Percentiles rank a stretch among this genome's conserved stretches.
Conservation (phyloP, 2,329 filamentous ascomycete genomes). For the Neocatenulostroma microsporum region DNA sequence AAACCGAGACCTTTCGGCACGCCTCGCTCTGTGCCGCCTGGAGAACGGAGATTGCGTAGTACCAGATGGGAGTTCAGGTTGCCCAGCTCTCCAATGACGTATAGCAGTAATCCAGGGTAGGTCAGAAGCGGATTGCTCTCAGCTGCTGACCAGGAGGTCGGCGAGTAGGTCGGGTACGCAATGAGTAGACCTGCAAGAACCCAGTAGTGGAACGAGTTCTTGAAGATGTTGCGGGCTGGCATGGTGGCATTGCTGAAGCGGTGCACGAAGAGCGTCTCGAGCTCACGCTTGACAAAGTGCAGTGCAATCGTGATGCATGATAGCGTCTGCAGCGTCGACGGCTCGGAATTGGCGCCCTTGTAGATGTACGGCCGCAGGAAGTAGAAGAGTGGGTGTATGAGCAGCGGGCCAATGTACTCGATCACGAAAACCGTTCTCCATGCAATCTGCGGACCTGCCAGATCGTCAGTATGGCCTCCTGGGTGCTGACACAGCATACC, state of each 20-base stretch:
- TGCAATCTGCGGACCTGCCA: slow-evolving; percentile 70
- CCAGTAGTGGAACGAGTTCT: slow-evolving; percentile 96
- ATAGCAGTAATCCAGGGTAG: slow-evolving; percentile 63
- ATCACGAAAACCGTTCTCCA: slow-evolving; percentile 94
- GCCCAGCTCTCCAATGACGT: slow-evolving; percentile 65
- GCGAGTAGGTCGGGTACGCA: slow-evolving; percentile 77
- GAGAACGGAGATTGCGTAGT: slow-evolving; percentile 66
- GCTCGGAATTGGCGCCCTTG: slow-evolving; percentile 38
- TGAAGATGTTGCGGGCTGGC: slow-evolving; percentile 84
- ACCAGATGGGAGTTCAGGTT: slow-evolving; percentile 77
- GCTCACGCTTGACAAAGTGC: slow-evolving; percentile 92
- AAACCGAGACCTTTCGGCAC: slow-evolving; percentile 85
- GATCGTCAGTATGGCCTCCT: slow-evolving; percentile 1
- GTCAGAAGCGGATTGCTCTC: slow-evolving; percentile 48
- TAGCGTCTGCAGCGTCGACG: slow-evolving; percentile 63
- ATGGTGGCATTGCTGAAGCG: slow-evolving; percentile 93
- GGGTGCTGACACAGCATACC: not conserved
- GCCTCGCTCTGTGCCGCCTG: slow-evolving; percentile 75
- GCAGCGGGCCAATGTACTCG: slow-evolving; percentile 86
- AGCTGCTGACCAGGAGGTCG: slow-evolving; percentile 58
- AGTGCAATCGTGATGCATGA: slow-evolving; percentile 64
- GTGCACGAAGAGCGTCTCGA: slow-evolving; percentile 90
- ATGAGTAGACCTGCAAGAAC: slow-evolving; percentile 68
- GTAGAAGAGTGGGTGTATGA: slow-evolving; percentile 73
- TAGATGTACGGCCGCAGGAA: slow-evolving; percentile 66